phyloP scores from a whole-genome alignment of 2,329 filamentous ascomycete species.

The Fusarium kyushuense region DNA sequence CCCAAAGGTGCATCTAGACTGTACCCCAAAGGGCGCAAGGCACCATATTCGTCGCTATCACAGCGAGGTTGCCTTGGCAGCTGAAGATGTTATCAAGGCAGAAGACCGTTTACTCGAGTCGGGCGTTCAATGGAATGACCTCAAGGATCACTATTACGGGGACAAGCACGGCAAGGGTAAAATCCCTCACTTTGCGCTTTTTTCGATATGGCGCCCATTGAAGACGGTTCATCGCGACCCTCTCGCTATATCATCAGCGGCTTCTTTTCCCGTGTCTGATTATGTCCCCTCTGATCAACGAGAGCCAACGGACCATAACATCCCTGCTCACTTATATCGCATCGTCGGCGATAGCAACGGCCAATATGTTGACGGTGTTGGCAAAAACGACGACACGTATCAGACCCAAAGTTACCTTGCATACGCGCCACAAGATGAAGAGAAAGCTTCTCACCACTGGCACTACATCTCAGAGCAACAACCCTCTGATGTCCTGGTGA shows the following conservation, averaged over 20 bases:
- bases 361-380: too few species aligned
- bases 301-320: not conserved
- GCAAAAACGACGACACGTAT: not conserved
- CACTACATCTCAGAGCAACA: constrained; percentile 6
- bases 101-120: constrained; percentile 2
- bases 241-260: constrained; percentile 4
- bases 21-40: constrained; percentile 4
- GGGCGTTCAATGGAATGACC: not conserved
- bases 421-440: not conserved
- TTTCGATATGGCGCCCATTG: constrained; percentile 9
- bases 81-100: not conserved
- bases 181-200: constrained; percentile 1
- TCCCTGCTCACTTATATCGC: not conserved
- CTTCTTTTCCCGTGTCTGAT: constrained; percentile 8
- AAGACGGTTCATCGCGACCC: constrained; percentile 12
- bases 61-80: not conserved
- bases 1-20: constrained; percentile 13
- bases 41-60: constrained; percentile 8
- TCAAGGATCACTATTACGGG: constrained; percentile 3
- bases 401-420: constrained; percentile 6
- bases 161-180: not conserved
- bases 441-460: not conserved
- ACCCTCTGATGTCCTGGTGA: constrained; percentile 5
- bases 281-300: constrained; percentile 4
- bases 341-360: too few species aligned